Base-by-base conservation (phyloP, 257 asterid genomes). In the Mitragyna speciosa region DNA sequence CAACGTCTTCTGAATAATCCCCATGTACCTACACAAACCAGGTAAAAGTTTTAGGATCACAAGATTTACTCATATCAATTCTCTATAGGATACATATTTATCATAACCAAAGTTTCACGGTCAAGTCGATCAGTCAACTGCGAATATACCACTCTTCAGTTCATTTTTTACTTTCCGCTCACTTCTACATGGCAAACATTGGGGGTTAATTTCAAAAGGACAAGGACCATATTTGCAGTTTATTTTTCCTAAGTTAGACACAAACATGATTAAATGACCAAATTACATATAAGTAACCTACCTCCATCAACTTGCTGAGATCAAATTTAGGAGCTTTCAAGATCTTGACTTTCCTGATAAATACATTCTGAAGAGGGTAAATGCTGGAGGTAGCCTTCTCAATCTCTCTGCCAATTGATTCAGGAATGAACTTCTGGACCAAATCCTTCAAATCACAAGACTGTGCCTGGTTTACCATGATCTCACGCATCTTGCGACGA, bases 291-390 rank as follows among this genome's bases (percentile, higher is more conserved):
- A 12, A 58, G 36, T 65, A 45, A 73, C 80, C 36, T 65, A 64
- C 98, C 92, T 92, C 97, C 98, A 92, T 94, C 87, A 94, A 82
- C 84, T 83, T 91, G 59, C 93, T 90, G 39, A 94, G 91, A 87
- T 94, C 96, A 52, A 92, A 94, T 73, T 92, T 94, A 47, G 98
- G 98, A 47, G 98, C 93, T 61, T 92, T 94, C 89, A 94, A 82
- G 79, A 94, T 92, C 85, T 94, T 94, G 48, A 89, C 97, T 85
- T 94, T 94, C 84, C 95, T 87, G 63, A 94, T 87, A 58, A 74
- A 94, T 36, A 94, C 97, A 69, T 92, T 94, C 85, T 92, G 97
- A 67, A 92, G 87, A 1, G 98, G 98, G 83, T 89, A 94, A 36
- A 94, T 94, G 84, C 93, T 82, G 22, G 92, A 86, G 33, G 96